Conservation (phyloP, 2,329 filamentous ascomycete genomes). For the Apiospora hydei region DNA sequence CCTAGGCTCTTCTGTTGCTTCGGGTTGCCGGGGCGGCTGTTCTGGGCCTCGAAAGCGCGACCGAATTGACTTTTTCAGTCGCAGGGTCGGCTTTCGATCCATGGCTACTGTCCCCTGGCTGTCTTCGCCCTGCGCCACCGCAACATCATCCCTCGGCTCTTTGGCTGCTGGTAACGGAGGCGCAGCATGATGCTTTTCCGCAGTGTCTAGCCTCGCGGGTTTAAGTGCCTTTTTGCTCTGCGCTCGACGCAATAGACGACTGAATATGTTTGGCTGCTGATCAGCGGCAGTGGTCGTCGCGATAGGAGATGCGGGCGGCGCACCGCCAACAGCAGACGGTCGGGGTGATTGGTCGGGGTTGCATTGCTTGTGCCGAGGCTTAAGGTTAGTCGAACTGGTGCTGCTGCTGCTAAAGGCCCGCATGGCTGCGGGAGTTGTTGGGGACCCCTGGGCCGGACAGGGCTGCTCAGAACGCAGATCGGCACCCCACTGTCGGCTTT, state of each 20-base stretch:
- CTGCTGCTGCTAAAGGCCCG: neutral
- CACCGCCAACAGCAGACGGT: neutral
- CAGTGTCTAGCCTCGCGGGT: neutral
- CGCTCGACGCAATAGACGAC: conserved; percentile 15
- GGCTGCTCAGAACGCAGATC: conserved; percentile 1
- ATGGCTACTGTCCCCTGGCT: neutral
- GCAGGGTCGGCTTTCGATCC: conserved; percentile 1
- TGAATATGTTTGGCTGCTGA: conserved; percentile 7
- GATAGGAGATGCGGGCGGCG: neutral
- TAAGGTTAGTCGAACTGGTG: neutral
- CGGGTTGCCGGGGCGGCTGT: neutral
- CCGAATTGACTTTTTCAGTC: conserved; percentile 2
- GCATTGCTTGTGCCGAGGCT: neutral
- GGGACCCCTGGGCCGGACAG: conserved; percentile 1
- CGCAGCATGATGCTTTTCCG: neutral
- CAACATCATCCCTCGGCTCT: neutral
- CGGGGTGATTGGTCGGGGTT: conserved; percentile 5
- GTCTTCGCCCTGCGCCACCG: neutral
- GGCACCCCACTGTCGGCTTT: conserved; percentile 3
- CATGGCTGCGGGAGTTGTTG: neutral
- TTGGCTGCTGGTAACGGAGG: neutral
- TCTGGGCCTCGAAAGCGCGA: neutral
- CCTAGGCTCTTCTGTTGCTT: neutral
- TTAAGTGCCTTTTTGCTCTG: conserved; percentile 1
- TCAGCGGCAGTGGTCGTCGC: neutral